Conservation (phyloP, 352 stramenopile species). For the Hyphochytrium catenoides region DNA sequence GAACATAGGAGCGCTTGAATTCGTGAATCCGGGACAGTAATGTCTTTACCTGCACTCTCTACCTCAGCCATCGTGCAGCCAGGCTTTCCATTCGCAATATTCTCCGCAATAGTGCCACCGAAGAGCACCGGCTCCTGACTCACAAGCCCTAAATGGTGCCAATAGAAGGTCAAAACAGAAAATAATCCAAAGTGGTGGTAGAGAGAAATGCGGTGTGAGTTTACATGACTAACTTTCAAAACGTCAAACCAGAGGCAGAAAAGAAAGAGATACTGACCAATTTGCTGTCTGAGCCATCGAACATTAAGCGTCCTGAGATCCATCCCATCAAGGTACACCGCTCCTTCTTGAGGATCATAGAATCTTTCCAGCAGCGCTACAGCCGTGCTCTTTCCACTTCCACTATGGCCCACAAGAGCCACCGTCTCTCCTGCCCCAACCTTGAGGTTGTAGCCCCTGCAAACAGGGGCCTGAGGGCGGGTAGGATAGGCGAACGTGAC, state of each 20-base stretch:
- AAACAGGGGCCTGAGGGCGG: slow-evolving; percentile 27
- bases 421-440: slow-evolving; percentile 36
- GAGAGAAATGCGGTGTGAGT: too few species aligned
- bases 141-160: slow-evolving; percentile 28
- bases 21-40: too few species aligned
- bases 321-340: slow-evolving; percentile 8
- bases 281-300: slow-evolving; percentile 17
- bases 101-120: slow-evolving; percentile 28
- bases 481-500: slow-evolving; percentile 49
- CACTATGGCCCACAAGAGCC: slow-evolving; percentile 19
- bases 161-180: slow-evolving; percentile 15
- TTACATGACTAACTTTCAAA: too few species aligned
- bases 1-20: too few species aligned
- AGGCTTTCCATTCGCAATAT: slow-evolving; percentile 29
- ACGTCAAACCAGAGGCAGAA: too few species aligned
- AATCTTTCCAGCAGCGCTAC: slow-evolving; percentile 13
- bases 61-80: slow-evolving; percentile 25
- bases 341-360: slow-evolving; percentile 7
- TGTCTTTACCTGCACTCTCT: slow-evolving; percentile 10
- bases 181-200: too few species aligned
- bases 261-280: slow-evolving; percentile 33
- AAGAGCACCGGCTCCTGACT: slow-evolving; percentile 26
- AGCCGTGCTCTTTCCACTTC: slow-evolving; percentile 14
- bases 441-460: slow-evolving; percentile 54
- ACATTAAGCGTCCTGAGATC: slow-evolving; percentile 19